A percentile compares a stretch with the other conserved stretches of the same genome.
phyloP scores from a whole-genome alignment of 1,284 basidiomycete genomes.

The Neotropicomus parvogracilis region DNA sequence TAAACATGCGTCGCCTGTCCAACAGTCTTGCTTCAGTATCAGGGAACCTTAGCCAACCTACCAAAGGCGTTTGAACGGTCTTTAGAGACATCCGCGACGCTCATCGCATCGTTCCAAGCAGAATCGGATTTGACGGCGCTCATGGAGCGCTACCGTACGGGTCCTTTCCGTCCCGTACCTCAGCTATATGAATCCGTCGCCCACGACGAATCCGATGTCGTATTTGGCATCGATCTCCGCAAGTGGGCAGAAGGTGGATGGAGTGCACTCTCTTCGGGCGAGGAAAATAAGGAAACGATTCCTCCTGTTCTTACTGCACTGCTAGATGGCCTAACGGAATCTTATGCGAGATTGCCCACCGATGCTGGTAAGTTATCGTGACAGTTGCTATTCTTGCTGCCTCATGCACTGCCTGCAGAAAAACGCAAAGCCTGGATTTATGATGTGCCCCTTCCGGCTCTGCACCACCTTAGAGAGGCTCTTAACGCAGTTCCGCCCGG shows the following conservation, averaged over 20 bases:
- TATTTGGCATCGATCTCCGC: slow-evolving; percentile 85
- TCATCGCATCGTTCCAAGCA: slow-evolving; percentile 80
- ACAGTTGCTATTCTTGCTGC: neutral
- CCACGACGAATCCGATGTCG: slow-evolving; percentile 76
- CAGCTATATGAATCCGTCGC: slow-evolving; percentile 82
- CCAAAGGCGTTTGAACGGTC: slow-evolving; percentile 63
- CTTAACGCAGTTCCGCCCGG: slow-evolving; percentile 72
- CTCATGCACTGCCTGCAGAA: slow-evolving; percentile 44
- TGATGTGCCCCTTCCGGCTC: slow-evolving; percentile 76
- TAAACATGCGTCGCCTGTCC: neutral
- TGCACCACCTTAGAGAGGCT: slow-evolving; percentile 80
- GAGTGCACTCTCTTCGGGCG: slow-evolving; percentile 48
- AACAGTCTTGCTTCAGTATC: slow-evolving; percentile 78
- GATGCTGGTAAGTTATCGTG: slow-evolving; percentile 54
- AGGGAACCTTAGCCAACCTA: slow-evolving; percentile 69
- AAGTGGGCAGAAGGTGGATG: slow-evolving; percentile 79
- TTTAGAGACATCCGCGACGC: slow-evolving; percentile 65
- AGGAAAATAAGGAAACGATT: slow-evolving; percentile 59
- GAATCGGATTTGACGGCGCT: slow-evolving; percentile 79
- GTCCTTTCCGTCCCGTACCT: slow-evolving; percentile 80
- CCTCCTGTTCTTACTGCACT: slow-evolving; percentile 76
- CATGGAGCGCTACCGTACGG: slow-evolving; percentile 87
- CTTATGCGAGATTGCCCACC: slow-evolving; percentile 60
- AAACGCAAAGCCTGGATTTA: slow-evolving; percentile 92
- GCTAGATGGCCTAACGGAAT: slow-evolving; percentile 59